These are phyloP conservation scores for Phytophthora rubi DNA, from an alignment of 352 stramenopile species.

Conservation along the genomic window DNA sequence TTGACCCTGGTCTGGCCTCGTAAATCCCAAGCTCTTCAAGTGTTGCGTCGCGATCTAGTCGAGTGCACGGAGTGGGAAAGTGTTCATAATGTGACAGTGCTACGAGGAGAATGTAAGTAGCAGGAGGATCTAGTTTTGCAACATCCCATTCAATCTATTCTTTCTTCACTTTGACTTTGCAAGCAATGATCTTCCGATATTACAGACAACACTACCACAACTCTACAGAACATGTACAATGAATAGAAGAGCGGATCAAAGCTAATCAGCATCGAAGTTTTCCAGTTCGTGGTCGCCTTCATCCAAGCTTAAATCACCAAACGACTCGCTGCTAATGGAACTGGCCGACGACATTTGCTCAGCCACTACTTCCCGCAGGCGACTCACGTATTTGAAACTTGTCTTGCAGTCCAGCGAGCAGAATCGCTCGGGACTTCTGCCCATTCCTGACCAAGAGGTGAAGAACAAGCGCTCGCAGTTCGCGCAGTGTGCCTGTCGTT, in stretches of 20 bases:
- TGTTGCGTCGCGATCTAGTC: neutral
- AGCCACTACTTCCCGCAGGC: slow-evolving; percentile 29
- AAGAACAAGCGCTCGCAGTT: neutral
- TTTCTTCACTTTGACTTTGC: neutral
- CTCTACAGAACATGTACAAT: neutral
- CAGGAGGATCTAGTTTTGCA: neutral
- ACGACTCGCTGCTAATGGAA: neutral
- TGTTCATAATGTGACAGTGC: neutral
- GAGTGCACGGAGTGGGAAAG: neutral
- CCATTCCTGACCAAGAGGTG: neutral
- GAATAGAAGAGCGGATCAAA: neutral
- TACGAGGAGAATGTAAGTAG: neutral
- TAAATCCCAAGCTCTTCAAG: neutral
- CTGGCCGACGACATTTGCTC: neutral
- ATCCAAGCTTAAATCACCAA: neutral
- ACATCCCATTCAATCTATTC: neutral
- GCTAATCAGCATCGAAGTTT: neutral
- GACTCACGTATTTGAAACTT: slow-evolving; percentile 36
- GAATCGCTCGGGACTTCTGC: slow-evolving; percentile 25
- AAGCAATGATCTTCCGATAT: neutral
- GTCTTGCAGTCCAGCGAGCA: slow-evolving; percentile 59
- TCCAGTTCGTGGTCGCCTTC: neutral
- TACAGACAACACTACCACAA: neutral
- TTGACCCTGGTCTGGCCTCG: neutral
- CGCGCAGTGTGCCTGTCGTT: neutral